phyloP scores from a whole-genome alignment of 2,329 filamentous ascomycete species.

The Exophiala sp. region DNA sequence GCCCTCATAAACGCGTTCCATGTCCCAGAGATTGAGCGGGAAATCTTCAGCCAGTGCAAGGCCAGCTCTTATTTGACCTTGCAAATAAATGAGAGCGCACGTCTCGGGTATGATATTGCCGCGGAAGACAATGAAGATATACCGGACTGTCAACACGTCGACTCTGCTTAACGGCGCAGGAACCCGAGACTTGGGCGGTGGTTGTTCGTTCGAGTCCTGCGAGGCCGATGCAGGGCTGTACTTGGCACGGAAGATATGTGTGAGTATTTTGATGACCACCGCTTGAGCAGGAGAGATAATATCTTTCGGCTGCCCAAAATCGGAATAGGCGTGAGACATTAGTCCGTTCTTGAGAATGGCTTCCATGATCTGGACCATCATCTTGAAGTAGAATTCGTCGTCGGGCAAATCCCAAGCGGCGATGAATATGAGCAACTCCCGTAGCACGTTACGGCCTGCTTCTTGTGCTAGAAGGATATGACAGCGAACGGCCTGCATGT shows the following conservation, averaged over 20 bases:
- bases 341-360: conserved; percentile 85
- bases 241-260: conserved; percentile 75
- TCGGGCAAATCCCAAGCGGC: conserved; percentile 96
- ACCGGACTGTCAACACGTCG: conserved; percentile 70
- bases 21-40: conserved; percentile 92
- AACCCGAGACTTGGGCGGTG: conserved; percentile 49
- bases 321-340: conserved; percentile 88
- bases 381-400: conserved; percentile 90
- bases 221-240: conserved; percentile 47
- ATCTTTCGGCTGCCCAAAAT: conserved; percentile 86
- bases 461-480: conserved; percentile 86
- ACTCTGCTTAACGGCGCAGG: conserved; percentile 54
- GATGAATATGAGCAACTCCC: conserved; percentile 92
- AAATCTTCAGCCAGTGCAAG: conserved; percentile 79
- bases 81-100: conserved; percentile 87
- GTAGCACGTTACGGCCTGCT: conserved; percentile 81
- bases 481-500: conserved; percentile 85
- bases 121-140: conserved; percentile 88
- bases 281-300: conserved; percentile 95
- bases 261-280: conserved; percentile 84
- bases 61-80: conserved; percentile 80
- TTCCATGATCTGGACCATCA: conserved; percentile 93
- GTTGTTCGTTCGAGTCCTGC: conserved; percentile 48
- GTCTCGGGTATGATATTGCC: conserved; percentile 91
- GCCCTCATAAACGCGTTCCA: conserved; percentile 94